phyloP scores from a whole-genome alignment of 2,329 filamentous ascomycete genomes.

The Ceratocystis variospora region DNA sequence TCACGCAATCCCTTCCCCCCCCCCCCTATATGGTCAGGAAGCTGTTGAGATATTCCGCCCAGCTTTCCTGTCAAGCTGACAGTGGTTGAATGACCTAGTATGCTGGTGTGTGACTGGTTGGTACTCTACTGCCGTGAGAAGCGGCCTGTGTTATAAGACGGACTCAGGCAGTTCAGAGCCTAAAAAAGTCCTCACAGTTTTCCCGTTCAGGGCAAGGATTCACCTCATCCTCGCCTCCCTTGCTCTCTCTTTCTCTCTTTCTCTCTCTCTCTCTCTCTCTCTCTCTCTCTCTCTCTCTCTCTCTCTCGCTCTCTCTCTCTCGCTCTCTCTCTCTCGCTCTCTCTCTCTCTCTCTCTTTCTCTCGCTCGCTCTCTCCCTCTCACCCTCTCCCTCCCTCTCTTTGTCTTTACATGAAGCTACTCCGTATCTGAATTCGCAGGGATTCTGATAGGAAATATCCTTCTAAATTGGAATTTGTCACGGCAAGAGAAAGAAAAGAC shows the following conservation, averaged over 20 bases:
- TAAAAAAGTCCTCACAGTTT: constrained; percentile 1
- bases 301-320: too few species aligned
- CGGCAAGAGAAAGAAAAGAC: constrained; percentile 4
- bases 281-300: too few species aligned
- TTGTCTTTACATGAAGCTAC: too few species aligned
- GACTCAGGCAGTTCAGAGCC: not conserved
- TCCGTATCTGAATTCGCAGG: not conserved
- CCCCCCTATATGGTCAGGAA: not conserved
- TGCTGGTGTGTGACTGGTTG: not conserved
- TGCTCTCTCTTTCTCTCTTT: not conserved
- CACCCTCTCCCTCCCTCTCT: too few species aligned
- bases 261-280: too few species aligned
- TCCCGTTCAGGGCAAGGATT: not conserved
- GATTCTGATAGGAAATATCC: constrained; percentile 3
- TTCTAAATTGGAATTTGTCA: constrained; percentile 5
- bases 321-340: too few species aligned
- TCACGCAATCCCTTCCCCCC: not conserved
- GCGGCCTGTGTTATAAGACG: constrained; percentile 1
- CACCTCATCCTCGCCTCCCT: not conserved
- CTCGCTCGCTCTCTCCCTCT: too few species aligned
- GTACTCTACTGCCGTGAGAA: not conserved
- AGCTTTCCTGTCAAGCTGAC: not conserved
- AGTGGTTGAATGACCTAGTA: not conserved
- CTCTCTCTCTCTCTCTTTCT: too few species aligned
- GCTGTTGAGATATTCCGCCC: not conserved